Percentiles rank a stretch among this genome's conserved stretches.
These are phyloP conservation scores for Xerocomellus dryophilus DNA, from an alignment of 768 basidiomycete species.

Conservation along the genomic window DNA sequence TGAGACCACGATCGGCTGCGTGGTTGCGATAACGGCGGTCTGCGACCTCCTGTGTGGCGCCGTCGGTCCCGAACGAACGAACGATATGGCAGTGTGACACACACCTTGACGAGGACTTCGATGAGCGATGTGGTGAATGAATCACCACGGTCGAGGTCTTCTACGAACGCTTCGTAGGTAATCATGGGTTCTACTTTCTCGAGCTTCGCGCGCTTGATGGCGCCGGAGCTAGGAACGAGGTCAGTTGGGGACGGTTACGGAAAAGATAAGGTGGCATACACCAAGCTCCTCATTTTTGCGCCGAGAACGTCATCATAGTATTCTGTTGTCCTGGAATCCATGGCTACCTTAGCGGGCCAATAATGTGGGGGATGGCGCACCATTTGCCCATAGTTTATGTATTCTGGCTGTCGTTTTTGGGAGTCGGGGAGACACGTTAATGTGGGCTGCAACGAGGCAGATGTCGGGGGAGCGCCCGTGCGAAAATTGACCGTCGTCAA, in stretches of 20 bases:
- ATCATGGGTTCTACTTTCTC: conserved; percentile 65
- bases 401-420: conserved; percentile 3
- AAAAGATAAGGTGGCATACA: conserved; percentile 48
- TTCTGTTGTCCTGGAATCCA: conserved; percentile 56
- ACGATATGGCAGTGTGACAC: conserved; percentile 12
- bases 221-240: conserved; percentile 53
- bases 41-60: conserved; percentile 59
- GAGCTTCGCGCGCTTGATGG: conserved; percentile 64
- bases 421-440: conserved; percentile 3
- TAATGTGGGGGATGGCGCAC: conserved; percentile 35
- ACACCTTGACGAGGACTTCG: conserved; percentile 76
- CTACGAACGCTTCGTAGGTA: conserved; percentile 71
- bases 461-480: conserved; percentile 21
- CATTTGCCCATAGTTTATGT: conserved; percentile 64
- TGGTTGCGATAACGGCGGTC: conserved; percentile 61
- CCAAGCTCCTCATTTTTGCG: conserved; percentile 71
- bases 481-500: conserved; percentile 20
- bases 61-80: background rate
- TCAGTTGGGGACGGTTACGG: background rate
- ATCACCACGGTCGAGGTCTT: conserved; percentile 75
- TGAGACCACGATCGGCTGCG: conserved; percentile 51
- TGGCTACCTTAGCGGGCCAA: background rate
- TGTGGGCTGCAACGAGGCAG: conserved; percentile 25
- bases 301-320: conserved; percentile 71
- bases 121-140: conserved; percentile 74